Evolutionary conservation across 2,329 filamentous ascomycete species (phyloP).

Genomic region (Teratosphaeria nubilosa): DNA sequence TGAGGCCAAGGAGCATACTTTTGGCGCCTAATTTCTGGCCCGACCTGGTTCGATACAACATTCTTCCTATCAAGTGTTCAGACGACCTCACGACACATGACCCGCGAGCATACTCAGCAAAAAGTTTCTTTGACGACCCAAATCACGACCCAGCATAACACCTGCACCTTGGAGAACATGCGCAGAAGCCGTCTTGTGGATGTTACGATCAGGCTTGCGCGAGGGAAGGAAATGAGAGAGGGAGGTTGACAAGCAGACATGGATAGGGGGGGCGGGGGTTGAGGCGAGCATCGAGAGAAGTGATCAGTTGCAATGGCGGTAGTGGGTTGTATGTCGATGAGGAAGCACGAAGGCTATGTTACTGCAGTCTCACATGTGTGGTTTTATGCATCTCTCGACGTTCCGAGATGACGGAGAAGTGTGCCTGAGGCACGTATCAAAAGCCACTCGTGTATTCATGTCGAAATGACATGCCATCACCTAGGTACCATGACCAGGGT

Average conservation of each 20-base stretch:
- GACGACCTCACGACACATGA: constrained; percentile 19
- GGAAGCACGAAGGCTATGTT: neutral
- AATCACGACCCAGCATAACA: constrained; percentile 15
- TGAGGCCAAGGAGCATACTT: constrained; percentile 8
- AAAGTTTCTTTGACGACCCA: constrained; percentile 20
- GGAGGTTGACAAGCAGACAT: constrained; percentile 11
- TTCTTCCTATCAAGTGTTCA: constrained; percentile 16
- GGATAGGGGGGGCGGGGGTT: neutral
- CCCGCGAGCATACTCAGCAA: constrained; percentile 8
- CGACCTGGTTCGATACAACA: constrained; percentile 1
- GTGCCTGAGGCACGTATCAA: neutral
- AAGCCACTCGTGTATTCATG: neutral
- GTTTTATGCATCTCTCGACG: neutral
- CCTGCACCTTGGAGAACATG: constrained; percentile 8
- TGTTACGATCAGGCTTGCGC: constrained; percentile 7
- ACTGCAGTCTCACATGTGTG: neutral
- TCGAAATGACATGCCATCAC: neutral
- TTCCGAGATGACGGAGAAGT: neutral
- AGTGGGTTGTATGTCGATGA: neutral
- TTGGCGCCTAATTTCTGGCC: constrained; percentile 11
- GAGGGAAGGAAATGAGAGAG: constrained; percentile 1
- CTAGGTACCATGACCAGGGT: neutral
- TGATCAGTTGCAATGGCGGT: neutral
- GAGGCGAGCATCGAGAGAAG: neutral
- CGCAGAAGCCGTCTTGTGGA: constrained; percentile 16